Evolutionary conservation across 192 early-diverging fungal genomes (phyloP), one percentile per base, ranked within the genome.

Genomic region (Coemansia javaensis): DNA sequence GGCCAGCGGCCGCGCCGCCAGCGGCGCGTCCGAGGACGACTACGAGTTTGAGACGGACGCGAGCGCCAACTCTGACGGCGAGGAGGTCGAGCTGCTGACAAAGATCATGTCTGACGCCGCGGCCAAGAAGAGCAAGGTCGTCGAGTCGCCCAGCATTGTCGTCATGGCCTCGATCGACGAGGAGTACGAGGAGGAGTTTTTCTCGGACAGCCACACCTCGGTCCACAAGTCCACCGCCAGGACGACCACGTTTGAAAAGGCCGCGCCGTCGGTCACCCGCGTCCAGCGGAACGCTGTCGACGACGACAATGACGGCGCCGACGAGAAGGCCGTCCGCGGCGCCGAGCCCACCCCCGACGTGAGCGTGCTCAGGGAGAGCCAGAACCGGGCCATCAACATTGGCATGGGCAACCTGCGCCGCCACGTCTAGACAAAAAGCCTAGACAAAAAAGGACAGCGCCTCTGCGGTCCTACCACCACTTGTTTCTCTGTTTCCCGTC

Each of bases 321-420:
- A 50, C 6, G 51, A 51, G 22, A 41, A 37, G 8, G 20, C 53
- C n/a, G 47, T 60, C 23, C 56, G 60, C 12, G 61, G 61, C 1
- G 47, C 30, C 22, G 68, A 72, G 44, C 52, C 61, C 3, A 48
- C 52, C 0, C 56, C 68, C 12, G 68, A 72, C 17, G 41, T 60
- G 7, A 32, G 38, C 32, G 16, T 59, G 16, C 41, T 72, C 57
- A 72, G 53, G 52, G 57, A 72, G 33, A 64, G 55, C 61, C 52
- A 64, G 44, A 64, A 60, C 56, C 68, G 68, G 5, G 68, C 68
- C 40, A 59, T 63, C 17, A 64, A 72, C 53, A 63, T 72, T 55
- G 68, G 68, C 15, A 17, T 59, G 31, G 68, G 68, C 9, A 72
- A 64, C 27, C 60, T 72, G 47, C 60, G 56, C 25, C 61, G 61